Conservation (phyloP, 106 monocot species). For the Chionographis japonica region DNA sequence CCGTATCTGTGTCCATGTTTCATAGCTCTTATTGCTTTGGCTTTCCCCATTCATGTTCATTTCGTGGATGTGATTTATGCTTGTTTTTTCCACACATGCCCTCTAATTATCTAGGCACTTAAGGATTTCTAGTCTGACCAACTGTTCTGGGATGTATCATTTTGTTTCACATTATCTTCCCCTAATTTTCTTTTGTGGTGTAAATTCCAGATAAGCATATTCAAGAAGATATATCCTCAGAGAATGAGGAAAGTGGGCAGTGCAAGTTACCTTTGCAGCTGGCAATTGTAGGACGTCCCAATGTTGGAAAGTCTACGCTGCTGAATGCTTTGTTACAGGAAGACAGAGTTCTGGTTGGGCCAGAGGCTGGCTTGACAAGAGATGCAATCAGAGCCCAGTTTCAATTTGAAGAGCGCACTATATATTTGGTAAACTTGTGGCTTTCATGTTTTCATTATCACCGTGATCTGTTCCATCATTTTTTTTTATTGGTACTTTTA, state of each 20-base stretch:
- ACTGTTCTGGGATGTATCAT: too few relatives aligned
- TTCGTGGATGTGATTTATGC: too few relatives aligned
- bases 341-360: constrained; percentile 90
- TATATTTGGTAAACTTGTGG: constrained; percentile 75
- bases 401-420: constrained; percentile 73
- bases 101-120: too few relatives aligned
- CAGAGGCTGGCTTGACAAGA: constrained; percentile 93
- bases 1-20: too few relatives aligned
- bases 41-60: too few relatives aligned
- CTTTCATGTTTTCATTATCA: constrained; percentile 1
- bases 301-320: constrained; percentile 97
- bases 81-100: too few relatives aligned
- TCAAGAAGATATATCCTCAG: constrained; percentile 30
- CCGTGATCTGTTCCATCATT: neutral
- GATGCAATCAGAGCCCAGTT: constrained; percentile 93
- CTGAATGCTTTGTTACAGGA: constrained; percentile 84
- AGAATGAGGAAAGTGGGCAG: constrained; percentile 36
- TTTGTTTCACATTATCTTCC: neutral
- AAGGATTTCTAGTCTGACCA: too few relatives aligned
- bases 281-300: constrained; percentile 96
- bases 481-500: neutral
- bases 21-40: too few relatives aligned
- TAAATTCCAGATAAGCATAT: constrained; percentile 27
- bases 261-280: constrained; percentile 73
- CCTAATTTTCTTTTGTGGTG: neutral